Evolutionary conservation across 345 rosid genomes (phyloP).

Genomic region (Iberis pinnata): DNA sequence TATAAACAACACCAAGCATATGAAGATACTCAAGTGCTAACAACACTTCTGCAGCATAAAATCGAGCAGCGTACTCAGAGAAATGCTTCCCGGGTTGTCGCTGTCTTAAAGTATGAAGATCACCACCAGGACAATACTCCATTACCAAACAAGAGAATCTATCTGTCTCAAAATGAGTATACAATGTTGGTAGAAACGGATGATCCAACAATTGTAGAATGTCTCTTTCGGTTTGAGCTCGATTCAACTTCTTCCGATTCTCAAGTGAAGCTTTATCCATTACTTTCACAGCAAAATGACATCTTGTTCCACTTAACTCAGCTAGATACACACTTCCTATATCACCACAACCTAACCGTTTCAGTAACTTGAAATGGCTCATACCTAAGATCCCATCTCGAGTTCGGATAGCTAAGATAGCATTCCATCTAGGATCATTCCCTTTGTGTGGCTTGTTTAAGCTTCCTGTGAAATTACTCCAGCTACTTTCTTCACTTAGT

Average conservation of each 20-base stretch:
- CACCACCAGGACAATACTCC: constrained; percentile 99
- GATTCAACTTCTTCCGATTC: constrained; percentile 79
- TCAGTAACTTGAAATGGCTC: constrained; percentile 88
- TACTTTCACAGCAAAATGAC: constrained; percentile 93
- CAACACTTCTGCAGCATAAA: constrained; percentile 93
- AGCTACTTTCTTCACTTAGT: constrained; percentile 86
- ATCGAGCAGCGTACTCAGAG: constrained; percentile 95
- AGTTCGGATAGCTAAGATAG: constrained; percentile 72
- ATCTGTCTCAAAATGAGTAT: constrained; percentile 93
- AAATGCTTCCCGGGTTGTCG: constrained; percentile 95
- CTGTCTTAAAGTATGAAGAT: constrained; percentile 89
- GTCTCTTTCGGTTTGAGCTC: constrained; percentile 98
- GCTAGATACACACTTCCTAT: constrained; percentile 97
- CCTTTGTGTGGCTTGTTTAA: constrained; percentile 97
- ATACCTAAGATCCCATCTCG: constrained; percentile 89
- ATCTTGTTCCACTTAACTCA: constrained; percentile 80
- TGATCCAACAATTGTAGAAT: constrained; percentile 92
- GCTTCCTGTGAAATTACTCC: constrained; percentile 87
- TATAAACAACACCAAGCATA: constrained; percentile 96
- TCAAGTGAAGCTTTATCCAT: constrained; percentile 99
- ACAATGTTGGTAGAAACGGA: constrained; percentile 93
- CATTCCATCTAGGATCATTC: constrained; percentile 96
- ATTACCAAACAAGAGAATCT: constrained; percentile 93
- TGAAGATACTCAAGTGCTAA: constrained; percentile 96
- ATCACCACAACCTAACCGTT: constrained; percentile 94